These are phyloP conservation scores for Sonneratia caseolaris DNA, from an alignment of 345 rosid genomes.

Conservation along the genomic window DNA sequence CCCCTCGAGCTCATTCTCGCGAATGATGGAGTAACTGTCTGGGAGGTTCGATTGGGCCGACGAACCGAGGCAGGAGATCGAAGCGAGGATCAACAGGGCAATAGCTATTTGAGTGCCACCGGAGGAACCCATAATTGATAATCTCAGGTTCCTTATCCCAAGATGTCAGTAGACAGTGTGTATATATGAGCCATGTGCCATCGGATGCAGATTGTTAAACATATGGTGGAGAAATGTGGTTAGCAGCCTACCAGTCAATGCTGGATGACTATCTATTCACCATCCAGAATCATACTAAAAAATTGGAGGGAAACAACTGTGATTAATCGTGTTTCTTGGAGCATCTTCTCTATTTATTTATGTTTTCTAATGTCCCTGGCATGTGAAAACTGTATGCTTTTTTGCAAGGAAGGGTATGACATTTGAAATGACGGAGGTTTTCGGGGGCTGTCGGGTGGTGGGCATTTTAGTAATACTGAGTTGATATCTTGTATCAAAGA, in stretches of 20 bases:
- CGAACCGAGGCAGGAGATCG: conserved; percentile 17
- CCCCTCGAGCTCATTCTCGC: conserved; percentile 15
- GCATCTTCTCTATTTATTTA: too few relatives aligned
- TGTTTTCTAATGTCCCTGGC: too few relatives aligned
- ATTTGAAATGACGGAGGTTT: too few relatives aligned
- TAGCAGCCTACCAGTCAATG: conserved; percentile 41
- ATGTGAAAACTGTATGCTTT: too few relatives aligned
- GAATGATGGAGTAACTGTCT: conserved; percentile 33
- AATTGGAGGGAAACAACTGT: too few relatives aligned
- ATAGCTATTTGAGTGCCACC: neutral
- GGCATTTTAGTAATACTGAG: too few relatives aligned
- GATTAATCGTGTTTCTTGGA: too few relatives aligned
- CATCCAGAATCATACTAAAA: too few relatives aligned
- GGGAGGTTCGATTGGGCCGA: conserved; percentile 16
- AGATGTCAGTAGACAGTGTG: neutral
- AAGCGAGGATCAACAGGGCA: conserved; percentile 17
- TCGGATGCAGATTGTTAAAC: neutral
- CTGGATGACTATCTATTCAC: neutral
- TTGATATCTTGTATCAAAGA: too few relatives aligned
- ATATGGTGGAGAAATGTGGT: neutral
- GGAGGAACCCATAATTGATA: neutral
- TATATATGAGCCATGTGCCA: neutral
- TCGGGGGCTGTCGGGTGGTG: too few relatives aligned
- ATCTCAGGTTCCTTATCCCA: neutral
- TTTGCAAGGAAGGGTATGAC: too few relatives aligned